Evolutionary conservation across 2,329 filamentous ascomycete genomes (phyloP).

Genomic region (Fusarium globosum): DNA sequence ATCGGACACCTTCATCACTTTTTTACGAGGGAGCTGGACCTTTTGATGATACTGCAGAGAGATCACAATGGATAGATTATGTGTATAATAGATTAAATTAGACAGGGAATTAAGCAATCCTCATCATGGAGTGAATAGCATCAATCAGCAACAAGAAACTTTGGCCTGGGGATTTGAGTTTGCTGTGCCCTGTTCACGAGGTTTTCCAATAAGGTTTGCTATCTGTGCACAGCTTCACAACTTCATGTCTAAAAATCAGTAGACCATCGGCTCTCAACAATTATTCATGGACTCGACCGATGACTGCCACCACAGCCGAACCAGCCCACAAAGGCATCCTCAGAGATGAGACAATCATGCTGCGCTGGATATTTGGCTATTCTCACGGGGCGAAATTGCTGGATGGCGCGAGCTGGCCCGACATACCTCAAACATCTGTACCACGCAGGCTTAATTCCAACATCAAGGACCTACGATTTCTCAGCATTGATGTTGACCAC

Average conservation of each 20-base stretch:
- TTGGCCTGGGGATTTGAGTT: not conserved
- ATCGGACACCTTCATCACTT: not conserved
- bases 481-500: conserved; percentile 28
- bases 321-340: conserved; percentile 27
- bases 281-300: not conserved
- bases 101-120: no score
- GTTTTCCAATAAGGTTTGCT: not conserved
- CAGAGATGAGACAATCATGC: conserved; percentile 25
- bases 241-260: rapidly evolving
- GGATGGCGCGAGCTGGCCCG: not conserved
- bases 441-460: not conserved
- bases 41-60: not conserved
- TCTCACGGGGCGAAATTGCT: not conserved
- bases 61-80: not conserved
- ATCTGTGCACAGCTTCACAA: not conserved
- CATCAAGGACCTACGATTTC: conserved; percentile 21
- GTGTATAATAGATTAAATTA: not conserved
- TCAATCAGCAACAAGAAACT: not conserved
- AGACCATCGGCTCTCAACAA: not conserved
- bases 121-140: no score
- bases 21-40: not conserved
- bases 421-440: not conserved
- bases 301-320: not conserved
- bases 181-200: not conserved
- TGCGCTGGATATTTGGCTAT: conserved; percentile 27